Evolutionary conservation across 305 asterid genomes (phyloP).

Genomic region (Nicotiana rustica): DNA sequence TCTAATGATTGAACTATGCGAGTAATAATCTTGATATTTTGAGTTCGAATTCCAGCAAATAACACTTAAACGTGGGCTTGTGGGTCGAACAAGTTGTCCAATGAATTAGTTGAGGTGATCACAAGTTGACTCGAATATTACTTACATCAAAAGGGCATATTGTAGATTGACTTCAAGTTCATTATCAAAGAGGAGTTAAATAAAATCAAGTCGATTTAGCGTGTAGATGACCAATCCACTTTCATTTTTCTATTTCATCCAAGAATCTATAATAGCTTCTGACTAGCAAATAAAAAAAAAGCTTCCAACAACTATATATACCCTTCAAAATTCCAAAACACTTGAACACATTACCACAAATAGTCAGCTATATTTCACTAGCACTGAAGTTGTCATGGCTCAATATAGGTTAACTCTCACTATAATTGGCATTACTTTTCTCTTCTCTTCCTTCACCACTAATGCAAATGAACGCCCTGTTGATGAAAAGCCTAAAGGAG

Average conservation of each 20-base stretch:
- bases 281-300: neutral
- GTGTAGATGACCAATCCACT: neutral
- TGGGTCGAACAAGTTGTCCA: neutral
- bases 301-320: neutral
- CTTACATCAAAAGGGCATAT: neutral
- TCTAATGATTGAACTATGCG: too few species aligned
- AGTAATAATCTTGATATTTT: too few species aligned
- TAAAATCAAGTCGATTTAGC: neutral
- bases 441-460: neutral
- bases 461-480: neutral
- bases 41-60: too few species aligned
- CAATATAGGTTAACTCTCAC: neutral
- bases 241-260: neutral
- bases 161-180: neutral
- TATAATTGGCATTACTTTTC: neutral
- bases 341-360: neutral
- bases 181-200: neutral
- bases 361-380: neutral
- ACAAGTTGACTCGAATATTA: neutral
- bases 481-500: neutral
- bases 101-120: neutral
- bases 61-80: too few species aligned
- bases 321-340: neutral
- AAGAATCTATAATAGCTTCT: neutral
- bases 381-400: neutral